Evolutionary conservation across 2,329 filamentous ascomycete genomes (phyloP).

Genomic region (Drechslerella stenobrocha): DNA sequence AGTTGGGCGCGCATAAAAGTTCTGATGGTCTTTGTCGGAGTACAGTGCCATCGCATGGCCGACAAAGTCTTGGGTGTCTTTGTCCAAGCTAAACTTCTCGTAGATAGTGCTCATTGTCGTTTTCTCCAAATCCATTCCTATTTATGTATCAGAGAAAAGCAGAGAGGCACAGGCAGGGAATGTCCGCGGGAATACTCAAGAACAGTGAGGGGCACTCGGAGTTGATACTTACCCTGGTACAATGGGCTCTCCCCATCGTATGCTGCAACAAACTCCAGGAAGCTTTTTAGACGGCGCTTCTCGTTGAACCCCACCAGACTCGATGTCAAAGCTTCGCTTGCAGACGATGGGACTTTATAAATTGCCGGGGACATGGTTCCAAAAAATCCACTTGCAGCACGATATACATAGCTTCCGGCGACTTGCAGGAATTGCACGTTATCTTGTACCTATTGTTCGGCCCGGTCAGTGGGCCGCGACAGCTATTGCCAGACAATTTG

Average conservation of each 20-base stretch:
- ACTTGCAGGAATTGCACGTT: conserved; percentile 56
- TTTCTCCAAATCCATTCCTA: conserved; percentile 76
- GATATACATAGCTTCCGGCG: conserved; percentile 93
- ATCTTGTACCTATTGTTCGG: conserved; percentile 42
- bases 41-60: conserved; percentile 98
- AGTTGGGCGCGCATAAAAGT: conserved; percentile 72
- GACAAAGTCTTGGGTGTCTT: conserved; percentile 88
- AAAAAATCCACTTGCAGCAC: conserved; percentile 63
- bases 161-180: too few relatives aligned
- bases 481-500: background rate
- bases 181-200: too few relatives aligned
- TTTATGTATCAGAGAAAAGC: too few relatives aligned
- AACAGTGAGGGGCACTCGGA: too few relatives aligned
- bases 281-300: conserved; percentile 95
- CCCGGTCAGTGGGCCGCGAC: background rate
- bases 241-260: conserved; percentile 49
- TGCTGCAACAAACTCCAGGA: conserved; percentile 52
- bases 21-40: conserved; percentile 84
- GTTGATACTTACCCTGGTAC: conserved; percentile 39
- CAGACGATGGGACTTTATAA: conserved; percentile 87
- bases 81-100: conserved; percentile 93
- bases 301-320: conserved; percentile 97
- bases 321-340: conserved; percentile 83
- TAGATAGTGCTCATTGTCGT: conserved; percentile 98
- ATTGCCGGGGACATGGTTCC: conserved; percentile 9